Evolutionary conservation across 1,139 yeast genomes (phyloP).

Genomic region (Yamadazyma buinensis): DNA sequence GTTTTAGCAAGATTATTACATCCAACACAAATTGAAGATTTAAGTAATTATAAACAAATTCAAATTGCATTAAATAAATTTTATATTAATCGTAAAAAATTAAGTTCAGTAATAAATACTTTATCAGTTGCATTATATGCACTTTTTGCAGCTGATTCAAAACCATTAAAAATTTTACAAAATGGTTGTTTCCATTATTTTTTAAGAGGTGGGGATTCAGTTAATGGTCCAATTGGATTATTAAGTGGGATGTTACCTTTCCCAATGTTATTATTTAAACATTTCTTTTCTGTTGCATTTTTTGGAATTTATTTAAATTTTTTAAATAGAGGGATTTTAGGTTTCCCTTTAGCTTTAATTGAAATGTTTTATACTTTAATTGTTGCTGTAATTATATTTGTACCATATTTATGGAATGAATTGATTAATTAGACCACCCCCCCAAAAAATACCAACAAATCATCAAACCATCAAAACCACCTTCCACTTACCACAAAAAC

Average conservation of each 20-base stretch:
- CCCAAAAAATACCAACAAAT: too few relatives aligned
- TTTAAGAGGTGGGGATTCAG: conserved; percentile 77
- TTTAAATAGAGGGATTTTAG: conserved; percentile 55
- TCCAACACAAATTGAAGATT: conserved; percentile 52
- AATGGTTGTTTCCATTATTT: conserved; percentile 88
- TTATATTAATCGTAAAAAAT: conserved; percentile 71
- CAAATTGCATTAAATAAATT: conserved; percentile 56
- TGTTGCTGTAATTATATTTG: conserved; percentile 75
- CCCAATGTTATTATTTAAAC: conserved; percentile 72
- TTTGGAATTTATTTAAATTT: conserved; percentile 75
- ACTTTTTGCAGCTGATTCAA: conserved; percentile 81
- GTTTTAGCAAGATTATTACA: conserved; percentile 59
- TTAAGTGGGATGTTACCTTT: conserved; percentile 77
- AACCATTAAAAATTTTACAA: conserved; percentile 66
- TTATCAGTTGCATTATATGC: conserved; percentile 87
- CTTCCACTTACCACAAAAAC: too few relatives aligned
- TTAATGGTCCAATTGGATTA: conserved; percentile 75
- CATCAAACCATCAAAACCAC: too few relatives aligned
- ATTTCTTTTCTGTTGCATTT: conserved; percentile 87
- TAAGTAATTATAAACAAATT: conserved; percentile 55
- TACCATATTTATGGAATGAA: conserved; percentile 66
- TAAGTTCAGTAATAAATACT: conserved; percentile 84
- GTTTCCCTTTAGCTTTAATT: conserved; percentile 69
- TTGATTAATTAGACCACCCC: conserved; percentile 19
- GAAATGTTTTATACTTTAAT: conserved; percentile 67